These are phyloP conservation scores for Lactarius tabidus DNA, from an alignment of 768 basidiomycete genomes.

Conservation along the genomic window DNA sequence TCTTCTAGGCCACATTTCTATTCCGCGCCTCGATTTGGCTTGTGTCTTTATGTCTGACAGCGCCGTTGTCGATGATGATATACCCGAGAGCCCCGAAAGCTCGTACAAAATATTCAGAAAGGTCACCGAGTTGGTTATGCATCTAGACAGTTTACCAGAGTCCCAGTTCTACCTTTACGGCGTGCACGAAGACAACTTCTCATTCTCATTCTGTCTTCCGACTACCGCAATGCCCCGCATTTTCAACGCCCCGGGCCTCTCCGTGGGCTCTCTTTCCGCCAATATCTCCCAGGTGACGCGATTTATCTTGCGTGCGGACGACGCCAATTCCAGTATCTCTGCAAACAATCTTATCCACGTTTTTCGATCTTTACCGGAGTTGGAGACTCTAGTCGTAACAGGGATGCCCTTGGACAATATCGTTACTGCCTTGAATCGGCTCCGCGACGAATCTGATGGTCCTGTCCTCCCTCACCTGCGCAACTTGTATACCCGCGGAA, in stretches of 20 bases:
- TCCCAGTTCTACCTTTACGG: conserved; percentile 20
- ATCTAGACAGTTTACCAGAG: conserved; percentile 19
- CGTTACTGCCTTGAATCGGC: conserved; percentile 16
- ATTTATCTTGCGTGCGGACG: conserved; percentile 19
- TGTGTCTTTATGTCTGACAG: conserved; percentile 21
- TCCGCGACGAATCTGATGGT: conserved; percentile 12
- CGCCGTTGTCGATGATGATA: conserved; percentile 19
- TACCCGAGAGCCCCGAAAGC: conserved; percentile 15
- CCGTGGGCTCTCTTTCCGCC: conserved; percentile 15
- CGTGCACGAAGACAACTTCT: conserved; percentile 11
- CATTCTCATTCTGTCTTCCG: conserved; percentile 20
- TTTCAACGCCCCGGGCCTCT: conserved; percentile 9
- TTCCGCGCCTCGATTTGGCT: conserved; percentile 16
- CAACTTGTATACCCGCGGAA: conserved; percentile 15
- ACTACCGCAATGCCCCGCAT: conserved; percentile 10
- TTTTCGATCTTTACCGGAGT: conserved; percentile 18
- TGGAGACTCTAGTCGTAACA: conserved; percentile 18
- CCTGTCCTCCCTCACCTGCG: conserved; percentile 15
- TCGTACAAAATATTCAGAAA: conserved; percentile 12
- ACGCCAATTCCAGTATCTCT: conserved; percentile 16
- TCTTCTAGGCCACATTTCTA: conserved; percentile 8
- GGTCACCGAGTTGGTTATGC: conserved; percentile 19
- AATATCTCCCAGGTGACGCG: conserved; percentile 12
- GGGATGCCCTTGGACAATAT: conserved; percentile 19
- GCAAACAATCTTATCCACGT: conserved; percentile 12